Evolutionary conservation across 352 stramenopile species (phyloP).

Genomic region (Phytophthora hibernalis): DNA sequence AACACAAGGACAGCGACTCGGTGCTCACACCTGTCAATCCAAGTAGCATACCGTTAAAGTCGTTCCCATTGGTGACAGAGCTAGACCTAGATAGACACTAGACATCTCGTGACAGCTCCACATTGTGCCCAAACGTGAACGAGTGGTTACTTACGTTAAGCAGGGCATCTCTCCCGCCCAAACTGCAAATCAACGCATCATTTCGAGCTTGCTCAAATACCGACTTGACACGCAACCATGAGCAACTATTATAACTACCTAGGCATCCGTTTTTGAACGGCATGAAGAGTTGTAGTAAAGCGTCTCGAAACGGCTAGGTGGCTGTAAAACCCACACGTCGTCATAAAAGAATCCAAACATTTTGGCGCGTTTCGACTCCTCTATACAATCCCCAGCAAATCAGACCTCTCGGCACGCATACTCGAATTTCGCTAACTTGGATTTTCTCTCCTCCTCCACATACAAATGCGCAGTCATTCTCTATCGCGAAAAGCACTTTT

Average conservation of each 20-base stretch:
- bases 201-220: not conserved
- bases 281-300: no score
- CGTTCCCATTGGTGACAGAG: no score
- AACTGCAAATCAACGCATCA: constrained; percentile 2
- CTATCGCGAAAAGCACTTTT: constrained; percentile 27
- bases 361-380: not conserved
- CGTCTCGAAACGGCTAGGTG: constrained; percentile 4
- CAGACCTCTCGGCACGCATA: constrained; percentile 32
- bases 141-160: constrained; percentile 1
- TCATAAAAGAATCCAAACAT: constrained; percentile 14
- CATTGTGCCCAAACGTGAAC: no score
- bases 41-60: no score
- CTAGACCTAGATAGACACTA: no score
- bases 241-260: not conserved
- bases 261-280: constrained; percentile 9
- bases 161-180: constrained; percentile 9
- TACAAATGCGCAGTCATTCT: constrained; percentile 32
- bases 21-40: no score
- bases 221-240: not conserved
- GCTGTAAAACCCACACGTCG: not conserved
- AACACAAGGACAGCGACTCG: no score
- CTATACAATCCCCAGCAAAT: constrained; percentile 19
- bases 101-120: no score
- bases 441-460: constrained; percentile 19
- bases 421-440: constrained; percentile 6